These are phyloP conservation scores for Hypoxylon intermedium DNA, from an alignment of 495 filamentous ascomycete species.

Conservation along the genomic window DNA sequence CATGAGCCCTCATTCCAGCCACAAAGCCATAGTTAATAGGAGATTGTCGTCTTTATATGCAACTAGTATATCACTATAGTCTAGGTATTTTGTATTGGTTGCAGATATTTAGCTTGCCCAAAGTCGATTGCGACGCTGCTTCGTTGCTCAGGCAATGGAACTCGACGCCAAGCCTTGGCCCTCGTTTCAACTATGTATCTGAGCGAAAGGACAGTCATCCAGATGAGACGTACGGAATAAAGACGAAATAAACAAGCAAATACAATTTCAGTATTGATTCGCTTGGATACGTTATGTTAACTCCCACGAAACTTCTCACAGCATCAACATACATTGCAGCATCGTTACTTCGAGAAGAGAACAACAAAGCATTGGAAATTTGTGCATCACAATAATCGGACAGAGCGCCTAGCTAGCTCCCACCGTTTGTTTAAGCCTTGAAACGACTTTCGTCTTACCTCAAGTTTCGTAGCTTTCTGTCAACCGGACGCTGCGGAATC, in stretches of 20 bases:
- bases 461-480: not conserved
- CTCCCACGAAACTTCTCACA: not conserved
- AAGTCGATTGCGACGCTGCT: too few species aligned
- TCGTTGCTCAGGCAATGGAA: not conserved
- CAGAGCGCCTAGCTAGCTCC: too few species aligned
- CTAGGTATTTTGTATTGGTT: too few species aligned
- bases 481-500: not conserved
- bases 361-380: too few species aligned
- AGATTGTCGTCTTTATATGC: too few species aligned
- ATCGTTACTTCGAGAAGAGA: too few species aligned
- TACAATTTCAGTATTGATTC: not conserved
- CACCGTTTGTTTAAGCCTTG: not conserved
- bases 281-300: not conserved
- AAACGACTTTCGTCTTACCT: not conserved
- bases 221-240: not conserved
- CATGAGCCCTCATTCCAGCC: too few species aligned
- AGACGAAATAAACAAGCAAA: not conserved
- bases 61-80: too few species aligned
- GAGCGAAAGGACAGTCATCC: not conserved
- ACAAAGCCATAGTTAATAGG: too few species aligned
- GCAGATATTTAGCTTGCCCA: too few species aligned
- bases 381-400: too few species aligned
- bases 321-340: too few species aligned
- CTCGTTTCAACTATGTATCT: not conserved
- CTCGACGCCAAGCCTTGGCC: not conserved